Percentiles rank a stretch among this genome's conserved stretches.
Evolutionary conservation across 1,284 basidiomycete genomes (phyloP).

Genomic region (Afroboletus lepidellus): DNA sequence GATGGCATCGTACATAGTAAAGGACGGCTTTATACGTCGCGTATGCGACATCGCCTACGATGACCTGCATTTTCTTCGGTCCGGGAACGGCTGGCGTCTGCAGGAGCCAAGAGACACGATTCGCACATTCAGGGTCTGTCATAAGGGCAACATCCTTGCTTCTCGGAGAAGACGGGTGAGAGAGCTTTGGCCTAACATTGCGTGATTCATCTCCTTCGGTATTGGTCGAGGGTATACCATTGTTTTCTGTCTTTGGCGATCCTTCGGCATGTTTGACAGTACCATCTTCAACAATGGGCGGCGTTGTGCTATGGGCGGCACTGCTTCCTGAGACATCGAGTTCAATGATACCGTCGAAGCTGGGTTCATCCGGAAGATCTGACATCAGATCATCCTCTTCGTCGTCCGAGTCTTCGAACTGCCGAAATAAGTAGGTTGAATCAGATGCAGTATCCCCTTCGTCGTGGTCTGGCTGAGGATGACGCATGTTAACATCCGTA

Average conservation of each 20-base stretch:
- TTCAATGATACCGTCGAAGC: conserved; percentile 30
- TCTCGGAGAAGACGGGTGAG: conserved; percentile 36
- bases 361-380: conserved; percentile 31
- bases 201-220: conserved; percentile 19
- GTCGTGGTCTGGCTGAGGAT: conserved; percentile 21
- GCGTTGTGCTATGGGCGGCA: not conserved
- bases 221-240: not conserved
- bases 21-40: conserved; percentile 80
- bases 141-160: conserved; percentile 21
- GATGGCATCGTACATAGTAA: conserved; percentile 63
- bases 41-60: conserved; percentile 79
- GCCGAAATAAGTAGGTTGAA: conserved; percentile 29
- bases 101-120: not conserved
- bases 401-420: conserved; percentile 63
- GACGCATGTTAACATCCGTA: conserved; percentile 17
- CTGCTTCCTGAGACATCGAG: conserved; percentile 18
- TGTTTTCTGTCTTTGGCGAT: not conserved
- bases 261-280: conserved; percentile 8
- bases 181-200: conserved; percentile 36
- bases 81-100: conserved; percentile 24
- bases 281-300: conserved; percentile 10
- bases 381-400: conserved; percentile 45
- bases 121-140: conserved; percentile 12
- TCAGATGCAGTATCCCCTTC: conserved; percentile 28
- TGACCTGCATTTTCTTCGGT: conserved; percentile 55